Base-by-base conservation (phyloP, 225 moss, liverwort and hornwort species). In the Physcomitrium patens region DNA sequence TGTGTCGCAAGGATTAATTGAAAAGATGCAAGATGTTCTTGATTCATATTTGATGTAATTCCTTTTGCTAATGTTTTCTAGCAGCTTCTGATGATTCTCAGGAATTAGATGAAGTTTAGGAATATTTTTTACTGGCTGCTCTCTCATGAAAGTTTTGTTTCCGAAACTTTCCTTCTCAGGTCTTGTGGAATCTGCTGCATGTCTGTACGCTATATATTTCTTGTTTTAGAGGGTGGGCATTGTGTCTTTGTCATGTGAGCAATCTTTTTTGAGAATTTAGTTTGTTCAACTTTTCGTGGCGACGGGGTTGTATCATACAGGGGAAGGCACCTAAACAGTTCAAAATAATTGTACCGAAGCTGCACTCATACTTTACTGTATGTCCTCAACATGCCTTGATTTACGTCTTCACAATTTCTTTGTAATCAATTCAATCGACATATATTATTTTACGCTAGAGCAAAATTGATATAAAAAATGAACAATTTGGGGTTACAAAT, bases 281-380 rank as follows among this genome's bases (percentile, higher is more conserved):
- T 11, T 70, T 47, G 12, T 58, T 66, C 74, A 49, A 56, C 15
- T 77, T 65, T 50, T 48, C 15, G 50, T 65, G 52, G 52, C 41
- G 31, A 4, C 31, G 31, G 31, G 31, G 31, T 43, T 82, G 65
- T 61, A 18, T 77, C 73, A 56, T 61, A 69, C 81, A 91, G 93
- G 91, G 86, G 61, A 72, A 80, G 68, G 31, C 83, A 59, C 87
- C 86, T 14, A 88, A 80, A 72, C 91, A 89, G 65, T 96, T 96
- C 77, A 90, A 81, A 76, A 90, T 96, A 73, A 84, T 86, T 60
- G 77, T 96, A 80, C 91, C 93, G 18, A 96, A 93, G 76, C 78
- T 92, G 12, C 79, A 79, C 58, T 89, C 87, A 23, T 83, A 86
- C 69, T 96, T 96, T 20, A 93, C 93, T 91, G 96, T 93, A 92